Evolutionary conservation across 352 stramenopile species (phyloP).

Genomic region (Pythium folliculosum): DNA sequence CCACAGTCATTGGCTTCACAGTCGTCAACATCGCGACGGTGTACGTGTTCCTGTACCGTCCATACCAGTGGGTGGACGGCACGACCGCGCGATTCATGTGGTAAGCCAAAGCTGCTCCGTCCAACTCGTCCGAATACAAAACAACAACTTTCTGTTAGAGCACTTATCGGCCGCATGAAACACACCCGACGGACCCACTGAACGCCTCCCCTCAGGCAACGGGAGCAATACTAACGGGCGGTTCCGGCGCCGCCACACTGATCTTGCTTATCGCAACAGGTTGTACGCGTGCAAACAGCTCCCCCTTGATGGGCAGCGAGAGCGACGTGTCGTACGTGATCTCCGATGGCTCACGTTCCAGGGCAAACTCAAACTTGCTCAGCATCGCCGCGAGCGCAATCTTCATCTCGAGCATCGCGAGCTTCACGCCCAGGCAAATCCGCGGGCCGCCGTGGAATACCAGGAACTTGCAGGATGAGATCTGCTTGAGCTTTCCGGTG

Average conservation of each 20-base stretch:
- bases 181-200: background rate
- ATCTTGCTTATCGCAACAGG: slow-evolving; percentile 3
- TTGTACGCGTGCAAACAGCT: slow-evolving; percentile 16
- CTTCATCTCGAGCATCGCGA: slow-evolving; percentile 64
- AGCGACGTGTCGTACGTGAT: slow-evolving; percentile 49
- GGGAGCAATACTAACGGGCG: background rate
- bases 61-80: slow-evolving; percentile 81
- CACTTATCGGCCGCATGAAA: background rate
- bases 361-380: slow-evolving; percentile 50
- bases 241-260: background rate
- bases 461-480: slow-evolving; percentile 67
- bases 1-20: slow-evolving; percentile 48
- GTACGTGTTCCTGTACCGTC: slow-evolving; percentile 71
- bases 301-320: slow-evolving; percentile 47
- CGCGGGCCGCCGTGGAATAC: slow-evolving; percentile 67
- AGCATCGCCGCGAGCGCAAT: slow-evolving; percentile 57
- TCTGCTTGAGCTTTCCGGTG: slow-evolving; percentile 41
- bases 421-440: slow-evolving; percentile 69
- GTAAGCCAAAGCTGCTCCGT: slow-evolving; percentile 30
- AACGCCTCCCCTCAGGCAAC: background rate
- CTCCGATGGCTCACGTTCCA: slow-evolving; percentile 39
- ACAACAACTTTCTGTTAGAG: background rate
- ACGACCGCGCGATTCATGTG: slow-evolving; percentile 87
- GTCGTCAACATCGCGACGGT: slow-evolving; percentile 65
- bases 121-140: background rate